Conservation (phyloP, 257 asterid species). For the Solanum piurae region DNA sequence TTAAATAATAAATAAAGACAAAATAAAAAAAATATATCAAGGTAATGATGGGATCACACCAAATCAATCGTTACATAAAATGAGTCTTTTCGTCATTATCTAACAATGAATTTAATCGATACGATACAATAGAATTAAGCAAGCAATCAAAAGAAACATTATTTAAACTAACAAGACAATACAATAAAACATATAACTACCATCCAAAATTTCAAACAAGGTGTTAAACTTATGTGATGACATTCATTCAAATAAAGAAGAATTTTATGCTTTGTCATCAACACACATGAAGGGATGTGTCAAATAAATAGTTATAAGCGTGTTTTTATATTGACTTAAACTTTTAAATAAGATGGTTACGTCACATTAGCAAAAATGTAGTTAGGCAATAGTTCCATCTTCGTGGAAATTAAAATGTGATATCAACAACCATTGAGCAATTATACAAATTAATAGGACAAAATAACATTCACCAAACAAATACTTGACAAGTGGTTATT, state of each 20-base stretch:
- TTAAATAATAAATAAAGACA: neutral
- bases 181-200: no score
- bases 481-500: neutral
- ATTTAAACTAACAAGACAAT: neutral
- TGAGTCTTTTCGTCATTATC: no score
- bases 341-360: neutral
- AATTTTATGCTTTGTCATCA: neutral
- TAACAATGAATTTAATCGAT: no score
- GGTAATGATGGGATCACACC: neutral
- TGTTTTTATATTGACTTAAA: neutral
- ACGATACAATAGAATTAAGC: no score
- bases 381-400: neutral
- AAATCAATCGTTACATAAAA: neutral
- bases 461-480: neutral
- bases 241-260: neutral
- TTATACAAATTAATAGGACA: neutral
- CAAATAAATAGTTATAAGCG: neutral
- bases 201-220: neutral
- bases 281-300: neutral
- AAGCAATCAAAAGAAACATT: no score
- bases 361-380: neutral
- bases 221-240: neutral
- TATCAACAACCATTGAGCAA: neutral
- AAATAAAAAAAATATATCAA: no score
- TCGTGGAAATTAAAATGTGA: neutral